These are phyloP conservation scores for Hibiscus tridactylites DNA, from an alignment of 345 rosid genomes.

Conservation along the genomic window DNA sequence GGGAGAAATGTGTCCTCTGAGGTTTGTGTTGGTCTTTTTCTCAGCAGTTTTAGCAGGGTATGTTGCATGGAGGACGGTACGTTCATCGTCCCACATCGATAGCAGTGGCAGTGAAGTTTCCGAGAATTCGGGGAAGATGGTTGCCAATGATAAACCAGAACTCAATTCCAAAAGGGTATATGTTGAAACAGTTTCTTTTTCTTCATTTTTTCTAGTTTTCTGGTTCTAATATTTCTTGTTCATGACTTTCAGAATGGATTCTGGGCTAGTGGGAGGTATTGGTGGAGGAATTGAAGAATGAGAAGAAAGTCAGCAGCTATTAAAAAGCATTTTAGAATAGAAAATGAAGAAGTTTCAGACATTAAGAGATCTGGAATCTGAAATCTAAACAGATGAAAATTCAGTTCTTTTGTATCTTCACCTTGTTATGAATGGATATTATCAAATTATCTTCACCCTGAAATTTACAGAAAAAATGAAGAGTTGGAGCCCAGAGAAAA, in stretches of 20 bases:
- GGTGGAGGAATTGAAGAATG: slow-evolving; percentile 55
- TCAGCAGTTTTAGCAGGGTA: slow-evolving; percentile 78
- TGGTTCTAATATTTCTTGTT: slow-evolving; percentile 1
- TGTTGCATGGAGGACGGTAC: slow-evolving; percentile 72
- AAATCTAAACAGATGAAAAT: background rate
- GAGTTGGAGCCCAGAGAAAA: background rate
- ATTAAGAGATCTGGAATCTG: too few species aligned
- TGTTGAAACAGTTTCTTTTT: background rate
- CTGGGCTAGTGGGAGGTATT: slow-evolving; percentile 82
- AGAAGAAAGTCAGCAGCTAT: background rate
- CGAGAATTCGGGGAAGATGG: slow-evolving; percentile 30
- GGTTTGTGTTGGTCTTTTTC: slow-evolving; percentile 78
- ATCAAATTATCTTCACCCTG: too few species aligned
- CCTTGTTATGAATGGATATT: too few species aligned
- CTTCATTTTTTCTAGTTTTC: background rate
- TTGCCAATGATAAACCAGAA: slow-evolving; percentile 34
- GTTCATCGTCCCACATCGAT: slow-evolving; percentile 45
- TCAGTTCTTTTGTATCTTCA: too few species aligned
- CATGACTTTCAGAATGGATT: slow-evolving; percentile 41
- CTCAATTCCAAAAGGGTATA: slow-evolving; percentile 44
- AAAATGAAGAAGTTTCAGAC: too few species aligned
- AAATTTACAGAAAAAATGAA: background rate
- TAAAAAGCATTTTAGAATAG: background rate
- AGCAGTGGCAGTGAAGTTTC: background rate
- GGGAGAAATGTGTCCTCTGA: slow-evolving; percentile 63